Evolutionary conservation across 108 stramenopile species (phyloP).

Genomic region (Cyclostephanos tholiformis): DNA sequence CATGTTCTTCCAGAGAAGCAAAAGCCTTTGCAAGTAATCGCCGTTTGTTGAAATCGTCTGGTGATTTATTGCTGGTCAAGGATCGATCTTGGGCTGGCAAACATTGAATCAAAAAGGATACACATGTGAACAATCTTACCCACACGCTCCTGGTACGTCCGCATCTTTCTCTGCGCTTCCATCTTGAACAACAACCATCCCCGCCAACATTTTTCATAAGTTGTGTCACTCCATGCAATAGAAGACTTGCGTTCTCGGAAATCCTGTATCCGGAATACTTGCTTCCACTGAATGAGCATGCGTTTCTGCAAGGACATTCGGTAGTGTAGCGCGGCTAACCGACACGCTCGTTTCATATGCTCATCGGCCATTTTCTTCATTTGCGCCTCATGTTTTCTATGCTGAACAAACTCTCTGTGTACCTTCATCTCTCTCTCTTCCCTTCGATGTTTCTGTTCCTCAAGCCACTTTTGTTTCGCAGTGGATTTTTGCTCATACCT

Average conservation of each 20-base stretch:
- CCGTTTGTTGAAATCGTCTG: constrained; percentile 34
- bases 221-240: constrained; percentile 20
- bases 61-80: neutral
- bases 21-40: constrained; percentile 34
- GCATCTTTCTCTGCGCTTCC: constrained; percentile 7
- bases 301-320: constrained; percentile 20
- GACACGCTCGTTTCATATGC: constrained; percentile 21
- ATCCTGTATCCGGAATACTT: constrained; percentile 19
- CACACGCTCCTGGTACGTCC: constrained; percentile 26
- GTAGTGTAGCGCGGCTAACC: constrained; percentile 36
- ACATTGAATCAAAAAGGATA: neutral
- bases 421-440: neutral
- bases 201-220: constrained; percentile 22
- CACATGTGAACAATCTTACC: constrained; percentile 12
- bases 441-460: neutral
- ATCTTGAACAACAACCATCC: constrained; percentile 23
- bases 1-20: constrained; percentile 30
- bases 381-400: neutral
- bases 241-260: constrained; percentile 35
- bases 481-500: neutral
- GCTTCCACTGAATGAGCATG: constrained; percentile 29
- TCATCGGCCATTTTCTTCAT: constrained; percentile 4
- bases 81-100: neutral
- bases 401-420: constrained; percentile 1
- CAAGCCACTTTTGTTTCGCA: neutral